Percentiles rank a stretch among this genome's conserved stretches.
phyloP scores from a whole-genome alignment of 2,329 filamentous ascomycete species.

The Ophiobolus disseminans region DNA sequence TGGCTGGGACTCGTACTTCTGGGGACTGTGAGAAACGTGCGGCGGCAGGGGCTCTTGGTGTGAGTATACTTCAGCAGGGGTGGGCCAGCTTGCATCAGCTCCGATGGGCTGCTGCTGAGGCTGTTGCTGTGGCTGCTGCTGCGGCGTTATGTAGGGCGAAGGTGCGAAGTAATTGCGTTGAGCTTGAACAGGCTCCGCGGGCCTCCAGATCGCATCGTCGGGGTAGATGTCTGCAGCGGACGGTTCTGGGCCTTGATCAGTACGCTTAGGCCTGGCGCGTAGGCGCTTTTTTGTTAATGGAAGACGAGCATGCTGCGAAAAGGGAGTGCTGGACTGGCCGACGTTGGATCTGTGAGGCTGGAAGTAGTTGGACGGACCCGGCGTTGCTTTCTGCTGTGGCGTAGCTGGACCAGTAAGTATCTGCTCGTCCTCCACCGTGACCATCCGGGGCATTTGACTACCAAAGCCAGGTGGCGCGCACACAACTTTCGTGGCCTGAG shows the following conservation, averaged over 20 bases:
- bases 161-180: neutral
- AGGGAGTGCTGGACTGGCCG: neutral
- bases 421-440: constrained; percentile 7
- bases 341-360: constrained; percentile 7
- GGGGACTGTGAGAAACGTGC: neutral
- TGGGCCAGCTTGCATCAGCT: constrained; percentile 20
- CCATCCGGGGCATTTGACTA: constrained; percentile 8
- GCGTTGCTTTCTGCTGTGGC: neutral
- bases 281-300: constrained; percentile 5
- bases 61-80: constrained; percentile 23
- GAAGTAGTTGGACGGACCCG: constrained; percentile 4
- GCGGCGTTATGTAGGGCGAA: neutral
- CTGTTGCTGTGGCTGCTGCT: neutral
- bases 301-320: constrained; percentile 7
- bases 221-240: constrained; percentile 43
- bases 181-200: neutral
- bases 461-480: constrained; percentile 18
- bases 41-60: neutral
- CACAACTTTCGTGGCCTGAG: constrained; percentile 10
- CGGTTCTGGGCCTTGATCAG: constrained; percentile 39
- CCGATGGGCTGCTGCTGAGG: neutral
- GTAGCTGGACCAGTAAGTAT: neutral
- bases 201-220: constrained; percentile 29
- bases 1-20: no score
- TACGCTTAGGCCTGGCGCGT: constrained; percentile 26